Percentiles rank a stretch among this genome's conserved stretches.
phyloP scores from a whole-genome alignment of 345 rosid species.

The Murraya koenigii region DNA sequence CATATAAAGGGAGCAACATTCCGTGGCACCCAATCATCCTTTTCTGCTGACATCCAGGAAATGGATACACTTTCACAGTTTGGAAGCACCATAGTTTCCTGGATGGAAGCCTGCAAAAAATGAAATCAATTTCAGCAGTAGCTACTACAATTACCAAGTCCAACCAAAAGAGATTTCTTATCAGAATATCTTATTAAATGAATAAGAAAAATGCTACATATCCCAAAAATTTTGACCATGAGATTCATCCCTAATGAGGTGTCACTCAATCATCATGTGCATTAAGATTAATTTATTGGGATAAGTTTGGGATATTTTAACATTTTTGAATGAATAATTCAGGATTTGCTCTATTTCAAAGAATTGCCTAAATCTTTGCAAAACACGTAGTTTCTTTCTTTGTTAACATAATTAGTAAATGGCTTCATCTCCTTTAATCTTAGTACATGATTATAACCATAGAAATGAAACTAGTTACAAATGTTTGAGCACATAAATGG shows the following conservation, averaged over 20 bases:
- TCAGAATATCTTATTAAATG: neutral
- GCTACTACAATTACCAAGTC: neutral
- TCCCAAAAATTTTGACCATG: no score
- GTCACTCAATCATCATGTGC: no score
- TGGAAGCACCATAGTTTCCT: slow-evolving; percentile 85
- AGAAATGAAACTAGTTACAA: neutral
- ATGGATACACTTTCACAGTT: slow-evolving; percentile 71
- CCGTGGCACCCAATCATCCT: slow-evolving; percentile 83
- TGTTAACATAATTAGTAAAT: neutral
- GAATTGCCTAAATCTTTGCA: neutral
- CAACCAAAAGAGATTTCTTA: neutral
- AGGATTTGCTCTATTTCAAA: neutral
- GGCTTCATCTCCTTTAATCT: neutral
- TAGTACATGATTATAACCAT: neutral
- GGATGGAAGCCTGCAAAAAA: slow-evolving; percentile 54
- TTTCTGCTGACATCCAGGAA: slow-evolving; percentile 89
- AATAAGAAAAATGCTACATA: no score
- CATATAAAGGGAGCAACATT: slow-evolving; percentile 80
- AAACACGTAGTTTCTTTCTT: neutral
- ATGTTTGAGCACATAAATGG: neutral
- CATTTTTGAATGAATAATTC: neutral
- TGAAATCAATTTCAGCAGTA: slow-evolving; percentile 17
- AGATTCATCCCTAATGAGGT: no score
- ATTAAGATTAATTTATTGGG: no score
- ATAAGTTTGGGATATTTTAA: no score